Conservation (phyloP, 495 filamentous ascomycete genomes). For the Neurospora sp. region DNA sequence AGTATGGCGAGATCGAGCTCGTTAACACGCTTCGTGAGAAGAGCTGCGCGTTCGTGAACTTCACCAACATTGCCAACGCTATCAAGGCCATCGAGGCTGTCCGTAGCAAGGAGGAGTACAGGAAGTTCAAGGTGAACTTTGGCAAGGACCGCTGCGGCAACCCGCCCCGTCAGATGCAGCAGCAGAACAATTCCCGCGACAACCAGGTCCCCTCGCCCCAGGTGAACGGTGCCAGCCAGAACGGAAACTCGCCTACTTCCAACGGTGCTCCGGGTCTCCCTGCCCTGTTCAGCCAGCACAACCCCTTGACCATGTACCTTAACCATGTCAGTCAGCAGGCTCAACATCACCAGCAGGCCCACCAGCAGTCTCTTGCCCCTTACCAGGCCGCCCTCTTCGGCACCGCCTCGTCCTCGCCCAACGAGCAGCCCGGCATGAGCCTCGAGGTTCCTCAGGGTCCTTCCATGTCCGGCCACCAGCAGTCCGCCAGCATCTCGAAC, state of each 20-base stretch:
- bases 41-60: conserved; percentile 98
- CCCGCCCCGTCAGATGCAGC: conserved; percentile 74
- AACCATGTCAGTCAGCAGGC: conserved; percentile 76
- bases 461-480: conserved; percentile 44
- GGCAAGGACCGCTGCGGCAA: conserved; percentile 98
- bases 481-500: conserved; percentile 52
- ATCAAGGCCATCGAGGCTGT: conserved; percentile 99
- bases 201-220: conserved; percentile 64
- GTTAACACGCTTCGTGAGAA: conserved; percentile 96
- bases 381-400: conserved; percentile 54
- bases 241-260: conserved; percentile 43
- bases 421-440: conserved; percentile 28
- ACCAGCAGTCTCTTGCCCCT: conserved; percentile 49
- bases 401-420: conserved; percentile 46
- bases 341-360: conserved; percentile 63
- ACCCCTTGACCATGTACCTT: conserved; percentile 91
- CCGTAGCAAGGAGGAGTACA: conserved; percentile 88
- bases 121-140: conserved; percentile 98
- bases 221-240: conserved; percentile 41
- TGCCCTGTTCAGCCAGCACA: conserved; percentile 72
- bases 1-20: conserved; percentile 95
- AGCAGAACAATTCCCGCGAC: conserved; percentile 25
- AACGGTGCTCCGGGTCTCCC: conserved; percentile 32
- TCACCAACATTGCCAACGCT: conserved; percentile 98
- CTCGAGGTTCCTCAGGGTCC: conserved; percentile 48